These are phyloP conservation scores for Blastomyces emzantsi DNA, from an alignment of 2,329 filamentous ascomycete species.

Conservation along the genomic window DNA sequence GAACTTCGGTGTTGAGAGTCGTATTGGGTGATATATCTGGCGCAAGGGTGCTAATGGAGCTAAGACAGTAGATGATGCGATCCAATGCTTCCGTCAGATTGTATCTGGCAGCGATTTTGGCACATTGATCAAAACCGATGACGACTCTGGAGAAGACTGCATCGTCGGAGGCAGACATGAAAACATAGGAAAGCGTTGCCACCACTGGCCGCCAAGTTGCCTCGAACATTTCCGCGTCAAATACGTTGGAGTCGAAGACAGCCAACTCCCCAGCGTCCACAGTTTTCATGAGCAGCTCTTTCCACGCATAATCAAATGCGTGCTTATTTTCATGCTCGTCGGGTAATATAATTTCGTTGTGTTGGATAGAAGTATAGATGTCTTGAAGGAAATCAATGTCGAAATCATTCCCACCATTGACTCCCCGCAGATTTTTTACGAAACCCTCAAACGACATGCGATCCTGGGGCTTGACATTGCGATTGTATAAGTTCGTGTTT, in stretches of 20 bases:
- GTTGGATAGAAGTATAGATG: conserved; percentile 86
- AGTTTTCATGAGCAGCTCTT: conserved; percentile 80
- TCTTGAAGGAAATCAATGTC: conserved; percentile 69
- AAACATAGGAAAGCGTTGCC: conserved; percentile 92
- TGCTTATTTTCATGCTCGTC: conserved; percentile 97
- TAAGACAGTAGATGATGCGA: conserved; percentile 82
- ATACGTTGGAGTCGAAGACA: conserved; percentile 84
- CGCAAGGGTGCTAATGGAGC: conserved; percentile 81
- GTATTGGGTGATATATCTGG: conserved; percentile 71
- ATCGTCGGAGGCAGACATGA: conserved; percentile 97
- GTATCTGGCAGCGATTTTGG: conserved; percentile 81
- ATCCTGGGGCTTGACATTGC: conserved; percentile 64
- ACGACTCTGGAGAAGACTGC: conserved; percentile 90
- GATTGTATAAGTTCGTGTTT: conserved; percentile 95
- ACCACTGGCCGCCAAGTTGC: conserved; percentile 93
- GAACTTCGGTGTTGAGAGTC: conserved; percentile 86
- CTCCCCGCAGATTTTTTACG: conserved; percentile 76
- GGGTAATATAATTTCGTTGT: conserved; percentile 89
- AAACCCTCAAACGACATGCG: conserved; percentile 84
- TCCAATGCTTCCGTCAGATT: conserved; percentile 78
- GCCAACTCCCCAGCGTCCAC: conserved; percentile 63
- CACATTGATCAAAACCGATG: conserved; percentile 91
- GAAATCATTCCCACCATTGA: conserved; percentile 81
- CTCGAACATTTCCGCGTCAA: conserved; percentile 95
- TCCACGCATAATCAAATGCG: conserved; percentile 96